Evolutionary conservation across 345 rosid genomes (phyloP), one percentile per base, ranked within the genome.

Genomic region (Erysimum cheiranthoides): DNA sequence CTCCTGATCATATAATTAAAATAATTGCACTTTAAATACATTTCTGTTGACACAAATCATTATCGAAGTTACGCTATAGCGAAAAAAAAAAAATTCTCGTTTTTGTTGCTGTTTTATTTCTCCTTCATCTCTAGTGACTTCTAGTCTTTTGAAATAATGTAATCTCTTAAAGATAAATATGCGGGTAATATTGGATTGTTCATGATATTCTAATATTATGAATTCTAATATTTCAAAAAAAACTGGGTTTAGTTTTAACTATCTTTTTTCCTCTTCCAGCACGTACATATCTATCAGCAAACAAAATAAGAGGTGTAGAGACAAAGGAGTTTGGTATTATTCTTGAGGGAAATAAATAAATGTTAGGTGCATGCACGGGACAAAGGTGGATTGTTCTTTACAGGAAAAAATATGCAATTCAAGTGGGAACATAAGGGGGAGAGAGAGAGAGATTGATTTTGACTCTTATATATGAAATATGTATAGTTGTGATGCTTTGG

Each of bases 281-380:
- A 49, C 25, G 25, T 21, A 21, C 45, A 74, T 43, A 18, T 9
- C 5, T 46, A 43, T 25, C 2, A 58, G 18, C 16, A 42, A 54
- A 66, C 21, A 10, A 67, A 47, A 58, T 5, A 74, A 58, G 61
- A 57, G 53, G 67, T 17, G 73, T 38, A 13, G 32, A 66, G 35
- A 52, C 52, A 68, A 68, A 76, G 47, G 42, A 43, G 63, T 28
- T 68, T 75, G 40, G 10, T 69, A 61, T 21, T 68, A 69, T 68
- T 68, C 38, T 61, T 5, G 54, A 61, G 36, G 53, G 17, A 31
- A 47, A 25, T 39, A 51, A 39, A 10, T 27, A 68, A 68, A 50
- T 61, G 68, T 13, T 52, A 69, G 79, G 43, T 76, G 68, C 75
- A 76, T 76, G 75, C 70, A 76, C 64, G 47, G 47, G 62, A 68